Percentiles rank a stretch among this genome's conserved stretches.
phyloP scores from a whole-genome alignment of 192 early-diverging fungal genomes.

The Backusella psychrophila region DNA sequence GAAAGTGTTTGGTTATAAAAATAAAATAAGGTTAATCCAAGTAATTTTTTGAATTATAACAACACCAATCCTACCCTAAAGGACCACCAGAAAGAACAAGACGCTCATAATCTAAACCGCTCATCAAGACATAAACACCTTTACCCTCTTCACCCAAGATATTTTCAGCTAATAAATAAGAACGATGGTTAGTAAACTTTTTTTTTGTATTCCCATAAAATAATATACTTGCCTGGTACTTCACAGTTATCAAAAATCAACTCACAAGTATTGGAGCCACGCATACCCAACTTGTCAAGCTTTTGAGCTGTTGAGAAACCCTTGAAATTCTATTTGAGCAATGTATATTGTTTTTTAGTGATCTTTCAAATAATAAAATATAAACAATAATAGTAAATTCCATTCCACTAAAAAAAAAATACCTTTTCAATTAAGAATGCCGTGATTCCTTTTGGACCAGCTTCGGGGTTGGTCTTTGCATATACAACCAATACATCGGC shows the following conservation, averaged over 20 bases:
- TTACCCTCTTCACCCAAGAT: constrained; percentile 78
- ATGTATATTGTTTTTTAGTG: background rate
- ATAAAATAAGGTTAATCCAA: background rate
- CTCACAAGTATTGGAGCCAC: constrained; percentile 94
- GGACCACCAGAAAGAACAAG: constrained; percentile 89
- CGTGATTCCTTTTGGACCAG: constrained; percentile 88
- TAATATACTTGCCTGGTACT: constrained; percentile 60
- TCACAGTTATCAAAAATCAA: constrained; percentile 93
- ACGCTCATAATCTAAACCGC: constrained; percentile 88
- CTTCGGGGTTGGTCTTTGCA: constrained; percentile 79
- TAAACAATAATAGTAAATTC: background rate
- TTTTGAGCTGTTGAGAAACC: constrained; percentile 87
- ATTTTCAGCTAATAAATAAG: constrained; percentile 60
- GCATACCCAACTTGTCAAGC: constrained; percentile 95
- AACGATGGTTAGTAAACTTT: background rate
- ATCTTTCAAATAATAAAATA: background rate
- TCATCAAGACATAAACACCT: constrained; percentile 96
- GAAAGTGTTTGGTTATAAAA: background rate
- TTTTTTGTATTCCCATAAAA: background rate
- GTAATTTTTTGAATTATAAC: background rate
- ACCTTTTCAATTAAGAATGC: constrained; percentile 93
- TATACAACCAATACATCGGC: constrained; percentile 89
- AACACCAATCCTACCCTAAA: constrained; percentile 55
- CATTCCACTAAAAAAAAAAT: background rate
- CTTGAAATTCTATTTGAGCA: constrained; percentile 54